phyloP scores from a whole-genome alignment of 1,284 basidiomycete species.

The Pseudozyma thailandica region DNA sequence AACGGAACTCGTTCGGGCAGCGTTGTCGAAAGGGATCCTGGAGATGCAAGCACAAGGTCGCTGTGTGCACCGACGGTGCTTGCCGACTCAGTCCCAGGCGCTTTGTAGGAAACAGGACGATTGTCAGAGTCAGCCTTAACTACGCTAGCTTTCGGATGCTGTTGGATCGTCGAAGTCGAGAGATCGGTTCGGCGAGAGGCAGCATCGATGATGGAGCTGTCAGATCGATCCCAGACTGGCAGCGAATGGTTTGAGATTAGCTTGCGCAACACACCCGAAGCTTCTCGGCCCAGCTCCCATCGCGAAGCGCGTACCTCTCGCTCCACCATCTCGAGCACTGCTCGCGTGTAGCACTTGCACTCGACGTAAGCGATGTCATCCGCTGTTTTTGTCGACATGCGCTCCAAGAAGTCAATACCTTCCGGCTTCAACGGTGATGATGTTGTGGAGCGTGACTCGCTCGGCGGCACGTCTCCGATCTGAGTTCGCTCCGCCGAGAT shows the following conservation, averaged over 20 bases:
- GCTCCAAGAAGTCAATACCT: constrained; percentile 40
- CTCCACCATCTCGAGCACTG: constrained; percentile 55
- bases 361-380: constrained; percentile 44
- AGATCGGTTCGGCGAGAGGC: constrained; percentile 14
- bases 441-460: constrained; percentile 1
- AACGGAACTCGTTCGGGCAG: too few relatives aligned
- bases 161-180: constrained; percentile 16
- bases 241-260: constrained; percentile 48
- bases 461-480: constrained; percentile 13
- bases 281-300: constrained; percentile 56
- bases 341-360: constrained; percentile 47
- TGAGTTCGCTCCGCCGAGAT: constrained; percentile 28
- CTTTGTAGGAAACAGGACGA: not conserved
- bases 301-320: constrained; percentile 47
- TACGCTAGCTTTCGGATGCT: constrained; percentile 10
- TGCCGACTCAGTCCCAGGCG: too few relatives aligned
- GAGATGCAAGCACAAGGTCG: too few relatives aligned
- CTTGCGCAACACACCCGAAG: constrained; percentile 52
- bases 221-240: constrained; percentile 28
- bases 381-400: constrained; percentile 48
- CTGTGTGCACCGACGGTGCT: too few relatives aligned
- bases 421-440: constrained; percentile 29
- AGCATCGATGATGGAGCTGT: not conserved
- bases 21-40: too few relatives aligned
- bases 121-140: constrained; percentile 31